phyloP scores from a whole-genome alignment of 306 rosid genomes.

The Calophaca sinica region DNA sequence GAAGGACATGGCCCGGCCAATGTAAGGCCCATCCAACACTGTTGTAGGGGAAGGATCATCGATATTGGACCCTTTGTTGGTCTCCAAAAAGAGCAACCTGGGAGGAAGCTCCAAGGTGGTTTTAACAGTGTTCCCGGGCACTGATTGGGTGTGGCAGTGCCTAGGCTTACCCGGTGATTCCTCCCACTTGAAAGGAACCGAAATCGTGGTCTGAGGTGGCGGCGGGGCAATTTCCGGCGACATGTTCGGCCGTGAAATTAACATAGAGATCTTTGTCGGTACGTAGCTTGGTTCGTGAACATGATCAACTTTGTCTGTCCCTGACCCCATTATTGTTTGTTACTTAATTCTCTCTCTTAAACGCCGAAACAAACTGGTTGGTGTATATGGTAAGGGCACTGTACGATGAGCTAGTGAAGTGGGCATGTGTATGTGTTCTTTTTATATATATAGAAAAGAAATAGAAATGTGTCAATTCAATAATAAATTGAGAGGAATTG shows the following conservation, averaged over 20 bases:
- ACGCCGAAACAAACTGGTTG: too few relatives aligned
- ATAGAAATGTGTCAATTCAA: slow-evolving; percentile 5
- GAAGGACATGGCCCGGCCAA: slow-evolving; percentile 71
- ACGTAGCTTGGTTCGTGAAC: slow-evolving; percentile 35
- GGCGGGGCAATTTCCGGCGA: slow-evolving; percentile 55
- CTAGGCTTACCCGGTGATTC: slow-evolving; percentile 95
- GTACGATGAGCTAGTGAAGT: not conserved
- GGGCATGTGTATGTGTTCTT: not conserved
- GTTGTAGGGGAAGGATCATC: slow-evolving; percentile 72
- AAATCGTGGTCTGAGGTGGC: slow-evolving; percentile 55
- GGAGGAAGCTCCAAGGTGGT: slow-evolving; percentile 83
- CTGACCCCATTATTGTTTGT: slow-evolving; percentile 41
- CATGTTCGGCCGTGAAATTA: slow-evolving; percentile 52
- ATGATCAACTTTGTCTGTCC: not conserved
- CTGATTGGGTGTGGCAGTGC: slow-evolving; percentile 41
- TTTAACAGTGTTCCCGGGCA: slow-evolving; percentile 32
- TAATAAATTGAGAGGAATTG: slow-evolving; percentile 48
- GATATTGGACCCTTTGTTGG: slow-evolving; percentile 49
- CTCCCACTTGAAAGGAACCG: slow-evolving; percentile 93
- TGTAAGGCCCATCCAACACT: slow-evolving; percentile 73
- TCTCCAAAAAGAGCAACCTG: slow-evolving; percentile 60
- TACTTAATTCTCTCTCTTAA: not conserved
- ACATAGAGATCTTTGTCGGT: slow-evolving; percentile 54
- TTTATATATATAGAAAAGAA: slow-evolving; percentile 27
- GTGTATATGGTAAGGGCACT: too few relatives aligned